Conservation (phyloP, 768 basidiomycete species). For the Strobilomyces echinocephalus region DNA sequence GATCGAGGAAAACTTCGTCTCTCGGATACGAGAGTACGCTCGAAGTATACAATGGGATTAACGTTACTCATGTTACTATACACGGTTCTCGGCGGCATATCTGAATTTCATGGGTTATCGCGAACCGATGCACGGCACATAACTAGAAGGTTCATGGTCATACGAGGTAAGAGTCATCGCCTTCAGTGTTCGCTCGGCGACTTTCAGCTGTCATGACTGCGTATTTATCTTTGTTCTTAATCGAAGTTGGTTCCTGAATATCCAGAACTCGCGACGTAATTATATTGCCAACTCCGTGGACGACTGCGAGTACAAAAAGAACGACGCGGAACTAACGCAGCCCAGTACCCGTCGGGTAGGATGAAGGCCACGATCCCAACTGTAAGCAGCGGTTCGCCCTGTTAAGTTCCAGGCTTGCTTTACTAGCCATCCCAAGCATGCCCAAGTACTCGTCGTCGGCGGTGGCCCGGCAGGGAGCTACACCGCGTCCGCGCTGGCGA, state of each 20-base stretch:
- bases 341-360: background rate
- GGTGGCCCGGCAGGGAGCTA: constrained; percentile 60
- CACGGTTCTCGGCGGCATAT: background rate
- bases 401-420: background rate
- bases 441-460: constrained; percentile 45
- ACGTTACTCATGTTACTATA: constrained; percentile 10
- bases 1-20: constrained; percentile 65
- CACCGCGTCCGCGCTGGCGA: constrained; percentile 48
- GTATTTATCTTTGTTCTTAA: background rate
- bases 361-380: constrained; percentile 19
- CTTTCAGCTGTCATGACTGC: background rate
- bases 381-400: constrained; percentile 12
- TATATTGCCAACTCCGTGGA: background rate
- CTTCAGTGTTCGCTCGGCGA: constrained; percentile 3
- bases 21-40: constrained; percentile 73
- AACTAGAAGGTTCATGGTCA: too few relatives aligned
- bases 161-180: too few relatives aligned
- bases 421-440: constrained; percentile 11
- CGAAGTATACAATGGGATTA: constrained; percentile 75
- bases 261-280: background rate
- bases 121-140: background rate
- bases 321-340: too few relatives aligned
- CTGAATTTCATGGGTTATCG: constrained; percentile 3
- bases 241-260: background rate
- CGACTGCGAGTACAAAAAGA: constrained; percentile 1